These are phyloP conservation scores for Corynascus novoguineensis DNA, from an alignment of 495 filamentous ascomycete species.

Conservation along the genomic window DNA sequence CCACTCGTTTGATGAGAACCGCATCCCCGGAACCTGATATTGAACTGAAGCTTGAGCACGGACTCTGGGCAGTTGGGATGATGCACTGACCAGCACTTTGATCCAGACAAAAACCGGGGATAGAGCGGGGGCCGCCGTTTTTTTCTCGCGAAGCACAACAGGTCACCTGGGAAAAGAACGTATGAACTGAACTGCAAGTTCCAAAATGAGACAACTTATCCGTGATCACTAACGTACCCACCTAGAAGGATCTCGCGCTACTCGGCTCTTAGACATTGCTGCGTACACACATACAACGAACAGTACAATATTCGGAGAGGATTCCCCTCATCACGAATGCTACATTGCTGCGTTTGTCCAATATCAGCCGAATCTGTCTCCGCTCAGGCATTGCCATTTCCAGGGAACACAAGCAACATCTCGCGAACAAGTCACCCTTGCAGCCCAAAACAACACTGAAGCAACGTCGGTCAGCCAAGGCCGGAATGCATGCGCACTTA, in stretches of 20 bases:
- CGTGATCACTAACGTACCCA: too few relatives aligned
- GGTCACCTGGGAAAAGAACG: background rate
- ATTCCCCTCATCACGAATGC: constrained; percentile 2
- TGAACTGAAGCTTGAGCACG: too few relatives aligned
- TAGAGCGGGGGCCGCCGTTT: background rate
- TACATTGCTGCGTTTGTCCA: background rate
- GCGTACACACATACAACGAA: background rate
- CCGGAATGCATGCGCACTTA: constrained; percentile 15
- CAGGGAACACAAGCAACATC: background rate
- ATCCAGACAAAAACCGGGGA: background rate
- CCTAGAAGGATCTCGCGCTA: background rate
- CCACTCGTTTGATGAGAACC: background rate
- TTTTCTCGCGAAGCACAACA: background rate
- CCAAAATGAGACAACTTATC: background rate
- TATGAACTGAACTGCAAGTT: background rate
- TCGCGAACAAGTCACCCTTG: constrained; percentile 12
- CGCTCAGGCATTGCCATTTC: background rate
- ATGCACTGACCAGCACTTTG: constrained; percentile 4
- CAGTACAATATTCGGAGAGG: too few relatives aligned
- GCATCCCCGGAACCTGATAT: background rate
- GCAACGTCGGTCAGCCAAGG: constrained; percentile 16
- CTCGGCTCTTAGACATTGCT: background rate
- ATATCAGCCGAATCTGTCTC: background rate
- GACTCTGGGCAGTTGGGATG: background rate
- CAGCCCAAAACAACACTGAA: background rate